Base-by-base conservation (phyloP, 768 basidiomycete genomes). In the Lentinula boryana region DNA sequence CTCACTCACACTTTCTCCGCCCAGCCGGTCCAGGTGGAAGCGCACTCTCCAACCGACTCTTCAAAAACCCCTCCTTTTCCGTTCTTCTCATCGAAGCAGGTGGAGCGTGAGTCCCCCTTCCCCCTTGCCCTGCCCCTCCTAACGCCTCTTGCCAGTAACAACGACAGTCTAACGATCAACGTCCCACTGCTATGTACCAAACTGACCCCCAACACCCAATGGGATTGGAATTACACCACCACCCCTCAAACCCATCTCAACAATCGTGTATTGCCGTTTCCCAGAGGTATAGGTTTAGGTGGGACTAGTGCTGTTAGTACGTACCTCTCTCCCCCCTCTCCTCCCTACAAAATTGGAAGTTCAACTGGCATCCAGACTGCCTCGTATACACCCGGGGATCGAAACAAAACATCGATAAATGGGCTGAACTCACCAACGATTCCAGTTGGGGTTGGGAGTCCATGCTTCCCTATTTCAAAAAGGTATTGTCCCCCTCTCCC, bases 221-320 rank as follows among this genome's bases (percentile, higher is more conserved):
- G 57, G 54, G 63, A 67, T 56, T 68, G 67, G 67, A 68, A 68
- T 38, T 68, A 62, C 49, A 67, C 67, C 27, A 64, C 67, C 21
- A 63, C 58, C 1, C 68, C 68, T 8, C 69, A 70, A 52, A 5
- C 52, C 3, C 61, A 56, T 12, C 59, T 70, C 13, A 65, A 67
- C 52, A 60, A 61, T 23, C 64, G 66, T 5, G 18, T 46, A 15
- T 55, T 69, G 33, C 56, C 63, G 1, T 70, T 66, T 41, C 62
- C 68, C 0, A 60, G 66, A 46, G 69, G 69, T 9, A 51, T 58
- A 40, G 59, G 64, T 31, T 54, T 70, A 7, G 69, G 69, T 15
- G 69, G 67, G 21, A 58, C 59, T 1, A 66, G 60, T 32, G 60
- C 65, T 5, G 61, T 66, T 44, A 68, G 66, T 68, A 49, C 13